These are phyloP conservation scores for Pleoardoris graminearum DNA, from an alignment of 2,329 filamentous ascomycete genomes.

Conservation along the genomic window DNA sequence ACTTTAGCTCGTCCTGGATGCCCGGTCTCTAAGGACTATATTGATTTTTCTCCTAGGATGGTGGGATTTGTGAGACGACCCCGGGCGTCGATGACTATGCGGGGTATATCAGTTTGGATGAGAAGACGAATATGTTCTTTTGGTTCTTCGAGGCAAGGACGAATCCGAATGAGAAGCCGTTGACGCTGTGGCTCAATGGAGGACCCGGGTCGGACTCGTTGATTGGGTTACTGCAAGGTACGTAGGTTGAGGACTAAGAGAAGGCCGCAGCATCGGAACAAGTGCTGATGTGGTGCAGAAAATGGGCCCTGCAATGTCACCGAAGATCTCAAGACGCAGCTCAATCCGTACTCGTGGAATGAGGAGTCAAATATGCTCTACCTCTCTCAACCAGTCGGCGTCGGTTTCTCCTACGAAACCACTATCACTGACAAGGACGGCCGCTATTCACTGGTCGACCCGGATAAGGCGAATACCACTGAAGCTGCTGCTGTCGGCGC, in stretches of 20 bases:
- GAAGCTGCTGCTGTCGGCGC: slow-evolving; percentile 40
- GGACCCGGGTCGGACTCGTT: slow-evolving; percentile 58
- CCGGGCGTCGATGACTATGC: slow-evolving; percentile 44
- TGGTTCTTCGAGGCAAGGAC: slow-evolving; percentile 56
- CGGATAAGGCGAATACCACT: slow-evolving; percentile 37
- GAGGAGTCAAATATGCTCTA: slow-evolving; percentile 46
- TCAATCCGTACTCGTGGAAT: slow-evolving; percentile 47
- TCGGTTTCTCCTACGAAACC: slow-evolving; percentile 47
- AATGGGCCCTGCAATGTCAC: slow-evolving; percentile 53
- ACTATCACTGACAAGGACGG: slow-evolving; percentile 29
- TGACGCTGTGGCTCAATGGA: slow-evolving; percentile 58
- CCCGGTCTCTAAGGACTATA: too few relatives aligned
- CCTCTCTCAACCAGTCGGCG: slow-evolving; percentile 45
- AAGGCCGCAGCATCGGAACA: background rate
- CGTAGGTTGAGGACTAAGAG: background rate
- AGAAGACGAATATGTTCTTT: slow-evolving; percentile 47
- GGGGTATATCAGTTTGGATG: slow-evolving; percentile 43
- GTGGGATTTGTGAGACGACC: slow-evolving; percentile 49
- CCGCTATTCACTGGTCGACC: slow-evolving; percentile 38
- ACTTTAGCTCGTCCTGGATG: too few relatives aligned
- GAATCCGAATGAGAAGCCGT: slow-evolving; percentile 42
- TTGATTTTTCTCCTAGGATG: slow-evolving; percentile 16
- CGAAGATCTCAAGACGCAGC: slow-evolving; percentile 41
- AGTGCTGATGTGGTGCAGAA: slow-evolving; percentile 25
- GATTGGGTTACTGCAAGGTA: slow-evolving; percentile 58